These are phyloP conservation scores for Cystobasidiopsis lactophilus DNA, from an alignment of 768 basidiomycete genomes.

Conservation along the genomic window DNA sequence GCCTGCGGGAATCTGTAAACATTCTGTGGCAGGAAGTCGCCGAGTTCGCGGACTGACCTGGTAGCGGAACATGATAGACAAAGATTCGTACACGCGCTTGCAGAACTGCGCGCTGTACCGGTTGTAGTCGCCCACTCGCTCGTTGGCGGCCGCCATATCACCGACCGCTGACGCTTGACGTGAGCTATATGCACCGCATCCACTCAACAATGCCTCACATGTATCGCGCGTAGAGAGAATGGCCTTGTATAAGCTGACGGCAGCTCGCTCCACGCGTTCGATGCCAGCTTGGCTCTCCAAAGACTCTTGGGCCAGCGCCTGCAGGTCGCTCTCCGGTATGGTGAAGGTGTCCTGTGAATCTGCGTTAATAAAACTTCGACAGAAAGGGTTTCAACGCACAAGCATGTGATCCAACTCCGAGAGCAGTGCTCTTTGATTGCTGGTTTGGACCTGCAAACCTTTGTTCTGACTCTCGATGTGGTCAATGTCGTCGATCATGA, in stretches of 20 bases:
- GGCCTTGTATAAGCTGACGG: conserved; percentile 80
- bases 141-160: conserved; percentile 97
- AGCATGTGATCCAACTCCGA: conserved; percentile 69
- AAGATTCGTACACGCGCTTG: conserved; percentile 69
- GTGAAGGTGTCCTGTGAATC: conserved; percentile 63
- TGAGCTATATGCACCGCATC: neutral
- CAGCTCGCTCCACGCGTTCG: conserved; percentile 54
- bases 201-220: conserved; percentile 31
- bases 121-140: conserved; percentile 68
- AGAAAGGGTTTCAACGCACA: conserved; percentile 27
- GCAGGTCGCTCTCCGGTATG: conserved; percentile 54
- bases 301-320: conserved; percentile 67
- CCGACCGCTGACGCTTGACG: conserved; percentile 12
- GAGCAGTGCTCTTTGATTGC: conserved; percentile 71
- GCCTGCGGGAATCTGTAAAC: conserved; percentile 29
- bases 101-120: conserved; percentile 82
- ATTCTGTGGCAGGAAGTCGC: neutral
- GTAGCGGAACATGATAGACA: conserved; percentile 74
- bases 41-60: conserved; percentile 34
- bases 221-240: conserved; percentile 71
- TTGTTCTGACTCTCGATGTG: conserved; percentile 92
- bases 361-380: neutral
- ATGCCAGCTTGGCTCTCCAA: conserved; percentile 59
- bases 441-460: conserved; percentile 88
- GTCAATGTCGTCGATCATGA: conserved; percentile 79